Evolutionary conservation across 768 basidiomycete genomes (phyloP).

Genomic region (Phlebiopsis flavidoalba): DNA sequence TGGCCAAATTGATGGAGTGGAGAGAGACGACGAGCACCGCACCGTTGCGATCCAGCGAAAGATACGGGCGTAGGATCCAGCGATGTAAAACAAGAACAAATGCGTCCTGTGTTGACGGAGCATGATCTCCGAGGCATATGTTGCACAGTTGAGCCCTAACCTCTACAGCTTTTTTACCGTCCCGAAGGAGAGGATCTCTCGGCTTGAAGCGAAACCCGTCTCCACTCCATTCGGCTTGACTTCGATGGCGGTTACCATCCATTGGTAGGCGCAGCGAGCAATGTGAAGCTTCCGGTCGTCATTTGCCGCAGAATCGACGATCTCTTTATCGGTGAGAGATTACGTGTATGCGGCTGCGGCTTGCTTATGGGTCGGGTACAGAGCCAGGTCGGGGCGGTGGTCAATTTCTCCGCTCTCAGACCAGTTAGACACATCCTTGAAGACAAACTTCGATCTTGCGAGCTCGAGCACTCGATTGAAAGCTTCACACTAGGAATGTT

Average conservation of each 20-base stretch:
- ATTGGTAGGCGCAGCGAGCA: background rate
- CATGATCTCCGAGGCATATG: background rate
- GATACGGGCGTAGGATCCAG: background rate
- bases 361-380: background rate
- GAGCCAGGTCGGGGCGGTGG: background rate
- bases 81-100: background rate
- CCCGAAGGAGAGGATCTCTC: background rate
- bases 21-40: background rate
- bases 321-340: no score
- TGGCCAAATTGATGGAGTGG: background rate
- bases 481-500: background rate
- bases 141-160: background rate
- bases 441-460: background rate
- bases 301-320: background rate
- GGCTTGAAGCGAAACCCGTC: background rate
- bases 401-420: background rate
- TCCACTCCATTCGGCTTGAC: background rate
- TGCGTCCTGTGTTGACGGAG: background rate
- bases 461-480: background rate
- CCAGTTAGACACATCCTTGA: background rate
- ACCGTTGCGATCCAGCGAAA: conserved; percentile 1
- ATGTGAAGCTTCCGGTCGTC: background rate
- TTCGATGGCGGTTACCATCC: background rate
- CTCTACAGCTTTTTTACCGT: background rate
- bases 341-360: background rate